Evolutionary conservation across 805 yeast genomes (phyloP).

Genomic region (Lipomyces orientalis): DNA sequence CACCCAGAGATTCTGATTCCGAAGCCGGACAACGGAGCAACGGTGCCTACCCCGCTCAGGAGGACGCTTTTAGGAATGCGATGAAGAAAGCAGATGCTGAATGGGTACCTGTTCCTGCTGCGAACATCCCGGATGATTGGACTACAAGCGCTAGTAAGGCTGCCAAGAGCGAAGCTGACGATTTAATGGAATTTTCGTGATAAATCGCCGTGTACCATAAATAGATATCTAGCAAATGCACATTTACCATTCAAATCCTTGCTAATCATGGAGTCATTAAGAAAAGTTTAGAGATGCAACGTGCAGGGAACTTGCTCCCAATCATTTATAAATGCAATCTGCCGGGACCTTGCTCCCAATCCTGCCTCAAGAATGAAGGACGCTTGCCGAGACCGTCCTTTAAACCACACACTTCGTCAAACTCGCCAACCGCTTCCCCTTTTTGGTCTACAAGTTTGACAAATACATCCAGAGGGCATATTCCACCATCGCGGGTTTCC

Average conservation of each 20-base stretch:
- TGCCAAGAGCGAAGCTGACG: neutral
- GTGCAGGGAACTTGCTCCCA: slow-evolving; percentile 1
- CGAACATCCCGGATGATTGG: neutral
- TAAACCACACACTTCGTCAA: slow-evolving; percentile 29
- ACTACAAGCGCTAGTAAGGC: neutral
- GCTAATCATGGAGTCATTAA: neutral
- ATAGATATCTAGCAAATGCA: neutral
- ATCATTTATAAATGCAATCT: neutral
- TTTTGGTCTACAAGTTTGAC: slow-evolving; percentile 16
- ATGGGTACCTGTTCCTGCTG: neutral
- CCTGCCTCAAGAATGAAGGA: slow-evolving; percentile 25
- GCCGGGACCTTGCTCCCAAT: slow-evolving; percentile 7
- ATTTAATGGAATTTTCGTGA: neutral
- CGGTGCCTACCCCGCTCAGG: neutral
- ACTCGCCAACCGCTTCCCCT: slow-evolving; percentile 16
- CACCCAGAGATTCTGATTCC: neutral
- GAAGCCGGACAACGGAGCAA: neutral
- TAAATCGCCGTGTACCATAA: neutral
- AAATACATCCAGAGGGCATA: slow-evolving; percentile 27
- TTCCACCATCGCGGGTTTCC: slow-evolving; percentile 2
- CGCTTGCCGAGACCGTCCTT: slow-evolving; percentile 14
- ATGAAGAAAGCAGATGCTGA: neutral
- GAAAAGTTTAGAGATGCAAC: neutral
- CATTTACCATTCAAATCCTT: neutral
- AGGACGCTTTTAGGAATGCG: neutral